Percentiles rank a stretch among this genome's conserved stretches.
Conservation (phyloP, 805 yeast genomes). For the Schwanniomyces sp. region DNA sequence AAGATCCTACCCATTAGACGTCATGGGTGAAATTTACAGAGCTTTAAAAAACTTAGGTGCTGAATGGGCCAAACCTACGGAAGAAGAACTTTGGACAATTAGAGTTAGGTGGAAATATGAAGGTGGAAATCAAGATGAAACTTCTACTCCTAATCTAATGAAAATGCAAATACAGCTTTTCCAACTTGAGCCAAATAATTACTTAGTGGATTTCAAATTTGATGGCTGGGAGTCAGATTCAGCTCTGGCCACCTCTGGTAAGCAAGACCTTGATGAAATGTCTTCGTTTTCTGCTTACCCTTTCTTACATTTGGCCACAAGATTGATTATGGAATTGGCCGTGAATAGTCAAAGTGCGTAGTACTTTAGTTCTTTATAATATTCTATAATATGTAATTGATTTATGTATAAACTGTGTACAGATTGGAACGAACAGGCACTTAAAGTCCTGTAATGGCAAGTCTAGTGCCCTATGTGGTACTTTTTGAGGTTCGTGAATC, state of each 20-base stretch:
- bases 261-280: slow-evolving; percentile 60
- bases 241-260: slow-evolving; percentile 17
- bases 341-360: slow-evolving; percentile 74
- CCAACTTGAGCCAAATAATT: slow-evolving; percentile 93
- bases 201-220: slow-evolving; percentile 93
- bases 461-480: too few species aligned
- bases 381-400: slow-evolving; percentile 1
- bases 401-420: not conserved
- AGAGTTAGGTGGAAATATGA: slow-evolving; percentile 91
- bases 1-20: slow-evolving; percentile 93
- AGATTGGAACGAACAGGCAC: not conserved
- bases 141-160: slow-evolving; percentile 71
- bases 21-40: slow-evolving; percentile 96
- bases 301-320: slow-evolving; percentile 86
- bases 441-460: too few species aligned
- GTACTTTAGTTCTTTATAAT: not conserved
- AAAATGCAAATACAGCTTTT: slow-evolving; percentile 96
- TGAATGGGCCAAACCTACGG: slow-evolving; percentile 95
- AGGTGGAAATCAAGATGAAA: slow-evolving; percentile 33
- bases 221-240: slow-evolving; percentile 82
- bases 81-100: slow-evolving; percentile 95
- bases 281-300: slow-evolving; percentile 95
- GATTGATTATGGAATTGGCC: slow-evolving; percentile 93
- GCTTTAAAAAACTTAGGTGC: slow-evolving; percentile 93
- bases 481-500: slow-evolving; percentile 7